These are phyloP conservation scores for Lactarius trivialis DNA, from an alignment of 768 basidiomycete species.

Conservation along the genomic window DNA sequence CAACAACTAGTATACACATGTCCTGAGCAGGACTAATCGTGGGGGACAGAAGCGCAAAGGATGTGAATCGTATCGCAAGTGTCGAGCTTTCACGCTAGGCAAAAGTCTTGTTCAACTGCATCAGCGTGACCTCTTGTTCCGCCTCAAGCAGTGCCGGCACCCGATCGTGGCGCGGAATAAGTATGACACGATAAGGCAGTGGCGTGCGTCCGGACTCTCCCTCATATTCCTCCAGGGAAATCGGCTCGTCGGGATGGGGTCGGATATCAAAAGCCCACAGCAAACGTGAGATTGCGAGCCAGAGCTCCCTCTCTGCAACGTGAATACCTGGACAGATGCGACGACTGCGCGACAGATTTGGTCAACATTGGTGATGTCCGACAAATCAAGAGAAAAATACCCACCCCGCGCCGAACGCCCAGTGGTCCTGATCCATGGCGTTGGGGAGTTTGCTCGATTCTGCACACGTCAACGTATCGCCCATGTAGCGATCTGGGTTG, in stretches of 20 bases:
- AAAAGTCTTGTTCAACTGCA: not conserved
- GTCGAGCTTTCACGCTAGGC: not conserved
- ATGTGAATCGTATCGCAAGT: not conserved
- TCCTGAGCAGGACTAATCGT: not conserved
- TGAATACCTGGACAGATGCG: constrained; percentile 40
- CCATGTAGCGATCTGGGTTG: constrained; percentile 41
- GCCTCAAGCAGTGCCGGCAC: constrained; percentile 11
- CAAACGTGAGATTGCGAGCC: constrained; percentile 40
- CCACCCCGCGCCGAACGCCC: constrained; percentile 46
- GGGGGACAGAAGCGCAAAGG: not conserved
- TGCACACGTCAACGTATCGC: constrained; percentile 34
- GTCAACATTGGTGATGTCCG: not conserved
- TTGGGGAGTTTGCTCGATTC: constrained; percentile 40
- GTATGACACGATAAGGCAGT: constrained; percentile 34
- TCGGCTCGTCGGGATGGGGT: constrained; percentile 37
- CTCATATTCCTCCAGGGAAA: constrained; percentile 42
- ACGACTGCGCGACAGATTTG: constrained; percentile 21
- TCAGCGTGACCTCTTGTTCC: constrained; percentile 14
- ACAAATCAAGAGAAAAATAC: constrained; percentile 12
- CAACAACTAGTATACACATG: too few relatives aligned
- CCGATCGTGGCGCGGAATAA: constrained; percentile 25
- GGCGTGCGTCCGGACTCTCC: constrained; percentile 42
- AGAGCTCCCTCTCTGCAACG: constrained; percentile 42
- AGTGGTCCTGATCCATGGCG: constrained; percentile 42
- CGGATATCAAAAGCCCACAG: constrained; percentile 43